Conservation (phyloP, 441 rosid genomes). For the Populus tomentosa region DNA sequence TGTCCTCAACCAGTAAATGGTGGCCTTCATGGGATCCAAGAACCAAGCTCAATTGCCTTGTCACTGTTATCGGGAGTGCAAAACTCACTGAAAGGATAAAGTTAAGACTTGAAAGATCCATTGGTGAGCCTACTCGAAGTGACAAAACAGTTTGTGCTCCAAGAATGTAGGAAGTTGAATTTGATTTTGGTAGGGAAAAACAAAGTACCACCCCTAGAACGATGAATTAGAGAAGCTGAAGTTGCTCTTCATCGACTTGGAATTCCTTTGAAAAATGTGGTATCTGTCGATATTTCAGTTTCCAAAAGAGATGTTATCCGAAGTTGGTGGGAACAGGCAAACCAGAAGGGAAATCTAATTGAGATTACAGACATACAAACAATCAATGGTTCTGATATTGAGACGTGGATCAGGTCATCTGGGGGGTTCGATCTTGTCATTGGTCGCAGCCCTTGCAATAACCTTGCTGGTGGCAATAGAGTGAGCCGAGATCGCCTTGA, state of each 20-base stretch:
- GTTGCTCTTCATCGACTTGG: constrained; percentile 61
- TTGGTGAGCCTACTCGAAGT: constrained; percentile 39
- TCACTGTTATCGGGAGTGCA: constrained; percentile 29
- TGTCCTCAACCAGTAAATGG: constrained; percentile 57
- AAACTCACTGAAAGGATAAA: constrained; percentile 49
- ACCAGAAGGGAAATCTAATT: constrained; percentile 57
- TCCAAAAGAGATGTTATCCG: constrained; percentile 40
- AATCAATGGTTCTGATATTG: constrained; percentile 9
- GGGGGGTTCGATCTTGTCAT: constrained; percentile 34
- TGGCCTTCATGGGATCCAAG: constrained; percentile 87
- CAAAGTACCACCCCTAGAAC: constrained; percentile 46
- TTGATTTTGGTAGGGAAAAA: constrained; percentile 65
- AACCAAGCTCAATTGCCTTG: constrained; percentile 43
- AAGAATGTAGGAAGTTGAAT: constrained; percentile 46
- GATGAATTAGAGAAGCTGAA: constrained; percentile 56
- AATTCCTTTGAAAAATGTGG: constrained; percentile 54
- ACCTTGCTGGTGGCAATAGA: constrained; percentile 32
- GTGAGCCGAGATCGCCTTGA: constrained; percentile 28
- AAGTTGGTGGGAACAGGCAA: constrained; percentile 60
- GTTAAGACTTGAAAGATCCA: constrained; percentile 24
- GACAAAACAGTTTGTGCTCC: constrained; percentile 50
- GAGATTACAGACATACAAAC: constrained; percentile 23
- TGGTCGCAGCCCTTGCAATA: constrained; percentile 37
- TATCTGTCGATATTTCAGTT: constrained; percentile 54
- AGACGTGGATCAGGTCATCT: constrained; percentile 8